Base-by-base conservation (phyloP, 1,284 basidiomycete genomes). In the Ustilago sp. region DNA sequence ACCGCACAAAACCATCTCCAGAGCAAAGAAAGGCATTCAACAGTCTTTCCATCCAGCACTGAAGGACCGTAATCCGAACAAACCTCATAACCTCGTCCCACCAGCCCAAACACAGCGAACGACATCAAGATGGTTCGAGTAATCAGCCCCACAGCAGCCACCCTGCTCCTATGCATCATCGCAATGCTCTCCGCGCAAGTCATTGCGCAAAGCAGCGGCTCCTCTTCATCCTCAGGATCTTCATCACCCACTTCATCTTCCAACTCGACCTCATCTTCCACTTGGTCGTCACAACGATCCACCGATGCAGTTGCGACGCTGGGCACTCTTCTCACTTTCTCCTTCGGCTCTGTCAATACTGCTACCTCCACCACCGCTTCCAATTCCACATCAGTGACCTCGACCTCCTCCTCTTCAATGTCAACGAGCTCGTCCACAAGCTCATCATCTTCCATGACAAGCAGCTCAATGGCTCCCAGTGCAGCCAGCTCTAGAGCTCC, bases 301-400 rank as follows among this genome's bases (percentile, higher is more conserved):
- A 68, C 74, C n/a, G 63, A 76, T 31, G 74, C 74, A 45, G 66
- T 63, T 4, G 74, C 57, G 5, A 77, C 74, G 9, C 60, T 77
- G 6, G 70, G 69, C 31, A 51, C 56, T 3, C 53, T 67, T 19
- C 58, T 77, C 60, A 61, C 69, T 8, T 77, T 77, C 23, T 60
- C 66, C 11, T 41, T 77, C 2, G 50, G 36, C 45, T 66, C 66
- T 31, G 36, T 77, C 52, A 59, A 68, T 45, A 73, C 69, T 8
- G 57, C 35, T 7, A 41, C 62, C 31, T 35, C 63, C 4, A 55
- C 62, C 8, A 48, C 63, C 12, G 55, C 55, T 32, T 28, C 32
- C 11, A 47, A 39, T 52, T 48, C 55, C 3, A 39, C 48, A 43
- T 63, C 65, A 7, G 34, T 52, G 23, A 48, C 23, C n/a, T 28